phyloP scores from a whole-genome alignment of 148 eudicot species.

The Polygonum aviculare region DNA sequence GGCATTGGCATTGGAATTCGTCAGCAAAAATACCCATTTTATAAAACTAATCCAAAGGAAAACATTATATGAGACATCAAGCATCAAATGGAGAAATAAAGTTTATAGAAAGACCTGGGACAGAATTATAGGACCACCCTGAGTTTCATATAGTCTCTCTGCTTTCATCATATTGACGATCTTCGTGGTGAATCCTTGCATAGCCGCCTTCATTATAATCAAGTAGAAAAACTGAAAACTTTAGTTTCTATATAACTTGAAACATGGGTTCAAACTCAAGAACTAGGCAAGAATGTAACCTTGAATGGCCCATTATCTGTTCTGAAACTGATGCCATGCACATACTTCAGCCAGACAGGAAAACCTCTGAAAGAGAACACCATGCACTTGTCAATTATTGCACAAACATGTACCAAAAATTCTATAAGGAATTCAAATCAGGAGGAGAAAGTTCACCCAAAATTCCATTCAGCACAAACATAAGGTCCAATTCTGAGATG shows the following conservation, averaged over 20 bases:
- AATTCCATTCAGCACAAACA: slow-evolving; percentile 97
- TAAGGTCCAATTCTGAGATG: slow-evolving; percentile 91
- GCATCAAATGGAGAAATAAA: background rate
- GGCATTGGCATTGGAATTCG: background rate
- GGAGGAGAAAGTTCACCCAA: slow-evolving; percentile 50
- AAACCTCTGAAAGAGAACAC: slow-evolving; percentile 48
- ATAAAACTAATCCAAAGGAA: background rate
- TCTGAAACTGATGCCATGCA: slow-evolving; percentile 83
- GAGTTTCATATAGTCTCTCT: slow-evolving; percentile 66
- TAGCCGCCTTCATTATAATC: slow-evolving; percentile 41
- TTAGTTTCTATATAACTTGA: background rate
- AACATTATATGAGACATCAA: background rate
- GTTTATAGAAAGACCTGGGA: slow-evolving; percentile 55
- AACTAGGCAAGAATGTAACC: slow-evolving; percentile 27
- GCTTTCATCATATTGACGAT: slow-evolving; percentile 89
- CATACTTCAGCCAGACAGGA: slow-evolving; percentile 90
- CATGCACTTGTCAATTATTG: background rate
- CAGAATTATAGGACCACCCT: slow-evolving; percentile 87
- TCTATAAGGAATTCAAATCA: background rate
- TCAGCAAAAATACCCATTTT: background rate
- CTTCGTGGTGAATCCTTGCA: slow-evolving; percentile 78
- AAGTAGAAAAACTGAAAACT: background rate
- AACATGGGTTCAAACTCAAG: background rate
- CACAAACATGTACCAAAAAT: background rate
- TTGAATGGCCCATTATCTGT: slow-evolving; percentile 87